Base-by-base conservation (phyloP, 2,329 filamentous ascomycete genomes). In the Clarireedia paspali region DNA sequence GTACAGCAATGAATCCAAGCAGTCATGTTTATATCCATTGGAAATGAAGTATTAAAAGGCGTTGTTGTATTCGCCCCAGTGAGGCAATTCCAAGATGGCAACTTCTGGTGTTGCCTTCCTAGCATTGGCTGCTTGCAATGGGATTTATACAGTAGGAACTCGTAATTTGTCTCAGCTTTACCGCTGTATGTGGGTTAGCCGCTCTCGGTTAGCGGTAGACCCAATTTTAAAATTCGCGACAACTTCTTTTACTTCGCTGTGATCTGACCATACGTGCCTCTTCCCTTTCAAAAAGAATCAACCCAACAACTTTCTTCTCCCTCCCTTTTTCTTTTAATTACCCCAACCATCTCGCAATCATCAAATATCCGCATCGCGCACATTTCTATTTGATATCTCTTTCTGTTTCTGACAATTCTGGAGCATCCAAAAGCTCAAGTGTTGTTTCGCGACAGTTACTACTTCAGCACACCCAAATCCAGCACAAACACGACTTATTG, bases 341-440 rank as follows among this genome's bases (percentile, higher is more conserved):
- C 42, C 50, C 15, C 15, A 42, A 53, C 17, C 30, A 42, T 39
- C 20, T 48, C 42, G 55, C n/a, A 23, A 24, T 40, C 50, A 53
- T 55, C 50, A 45, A 50, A 53, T 30, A 39, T 42, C 53, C 53
- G 36, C 56, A 55, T 54, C 47, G 30, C 36, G 42, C 42, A 45
- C 36, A 51, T 44, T 27, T 24, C 6, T 23, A 42, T 30, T 45
- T 47, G 50, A 48, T 27, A 47, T 44, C 6, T 5, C 27, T 40
- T 47, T 36, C 26, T 7, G 7, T 49, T 54, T 48, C 20, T 45
- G 20, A 24, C 55, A 53, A 50, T 44, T 49, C 57, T 40, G 56
- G 57, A 58, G 52, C 15, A 30, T 50, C 38, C 47, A n/a, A 45
- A 42, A 42, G 45, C 53, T 59, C 46, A 23, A 47, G 52, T 57